Conservation (phyloP, 108 stramenopile species). For the Pseudonitzschia delicatissima region DNA sequence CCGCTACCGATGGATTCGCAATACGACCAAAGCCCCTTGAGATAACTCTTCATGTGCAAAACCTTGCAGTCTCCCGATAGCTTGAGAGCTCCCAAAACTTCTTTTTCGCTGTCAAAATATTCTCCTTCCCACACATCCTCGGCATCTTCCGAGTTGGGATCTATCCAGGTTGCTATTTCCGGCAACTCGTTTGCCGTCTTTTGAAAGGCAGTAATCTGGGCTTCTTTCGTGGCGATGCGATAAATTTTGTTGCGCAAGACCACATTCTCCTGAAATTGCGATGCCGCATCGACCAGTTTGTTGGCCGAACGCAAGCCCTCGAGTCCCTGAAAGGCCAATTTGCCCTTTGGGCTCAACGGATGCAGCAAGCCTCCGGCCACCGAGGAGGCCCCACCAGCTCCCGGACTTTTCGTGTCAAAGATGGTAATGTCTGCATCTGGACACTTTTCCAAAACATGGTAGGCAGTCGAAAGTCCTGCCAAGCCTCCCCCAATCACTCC, state of each 20-base stretch:
- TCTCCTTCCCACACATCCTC: slow-evolving; percentile 26
- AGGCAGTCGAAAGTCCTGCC: slow-evolving; percentile 71
- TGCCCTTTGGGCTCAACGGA: slow-evolving; percentile 79
- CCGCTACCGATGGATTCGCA: slow-evolving; percentile 31
- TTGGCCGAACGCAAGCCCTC: slow-evolving; percentile 58
- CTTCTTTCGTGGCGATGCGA: slow-evolving; percentile 57
- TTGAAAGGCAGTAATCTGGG: slow-evolving; percentile 45
- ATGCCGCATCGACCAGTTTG: slow-evolving; percentile 44
- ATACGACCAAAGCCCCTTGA: slow-evolving; percentile 60
- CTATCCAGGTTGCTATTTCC: slow-evolving; percentile 56
- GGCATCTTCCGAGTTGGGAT: slow-evolving; percentile 11
- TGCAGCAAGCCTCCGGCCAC: slow-evolving; percentile 87
- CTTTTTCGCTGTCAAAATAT: slow-evolving; percentile 10
- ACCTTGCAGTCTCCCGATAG: slow-evolving; percentile 67
- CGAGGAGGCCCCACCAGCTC: slow-evolving; percentile 73
- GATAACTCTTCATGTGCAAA: slow-evolving; percentile 72
- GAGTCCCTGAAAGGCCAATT: slow-evolving; percentile 68
- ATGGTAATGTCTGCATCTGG: slow-evolving; percentile 44
- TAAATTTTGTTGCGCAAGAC: slow-evolving; percentile 53
- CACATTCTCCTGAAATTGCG: slow-evolving; percentile 28
- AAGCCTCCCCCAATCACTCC: slow-evolving; percentile 82
- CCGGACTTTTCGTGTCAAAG: slow-evolving; percentile 47
- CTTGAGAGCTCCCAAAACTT: slow-evolving; percentile 51
- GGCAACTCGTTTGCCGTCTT: slow-evolving; percentile 33
- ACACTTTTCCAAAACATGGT: slow-evolving; percentile 55